Conservation (phyloP, 208 protist genomes). For the Crithidia sp. region DNA sequence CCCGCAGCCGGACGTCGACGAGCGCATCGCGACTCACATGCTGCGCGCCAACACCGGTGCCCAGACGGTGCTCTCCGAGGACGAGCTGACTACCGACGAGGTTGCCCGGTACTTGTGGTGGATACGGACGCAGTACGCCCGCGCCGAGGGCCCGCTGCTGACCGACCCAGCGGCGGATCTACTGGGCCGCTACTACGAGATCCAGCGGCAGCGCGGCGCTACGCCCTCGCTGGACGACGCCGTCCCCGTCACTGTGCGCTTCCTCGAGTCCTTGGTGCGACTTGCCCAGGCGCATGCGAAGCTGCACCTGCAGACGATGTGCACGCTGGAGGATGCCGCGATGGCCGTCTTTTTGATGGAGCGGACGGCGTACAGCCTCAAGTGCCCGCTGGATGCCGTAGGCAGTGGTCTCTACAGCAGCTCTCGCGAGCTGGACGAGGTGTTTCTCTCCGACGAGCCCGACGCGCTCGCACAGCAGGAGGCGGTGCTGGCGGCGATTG, state of each 20-base stretch:
- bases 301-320: conserved; percentile 88
- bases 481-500: conserved; percentile 54
- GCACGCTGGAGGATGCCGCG: conserved; percentile 83
- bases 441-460: conserved; percentile 58
- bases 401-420: conserved; percentile 71
- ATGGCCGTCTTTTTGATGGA: conserved; percentile 90
- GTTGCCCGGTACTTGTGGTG: conserved; percentile 80
- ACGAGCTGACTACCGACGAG: conserved; percentile 58
- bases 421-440: conserved; percentile 72
- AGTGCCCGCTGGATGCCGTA: conserved; percentile 74
- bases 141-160: conserved; percentile 70
- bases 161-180: conserved; percentile 74
- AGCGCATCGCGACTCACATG: conserved; percentile 87
- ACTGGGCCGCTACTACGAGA: conserved; percentile 79
- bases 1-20: conserved; percentile 85
- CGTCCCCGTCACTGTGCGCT: conserved; percentile 95
- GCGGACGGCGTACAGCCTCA: conserved; percentile 82
- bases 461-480: conserved; percentile 49
- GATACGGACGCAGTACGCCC: conserved; percentile 74
- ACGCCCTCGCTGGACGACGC: conserved; percentile 79
- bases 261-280: conserved; percentile 96
- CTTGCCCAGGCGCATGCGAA: conserved; percentile 95
- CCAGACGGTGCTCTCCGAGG: conserved; percentile 28
- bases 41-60: conserved; percentile 45
- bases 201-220: conserved; percentile 73